Evolutionary conservation across 768 basidiomycete species (phyloP), one percentile per base, ranked within the genome.

Genomic region (Trametes coccinea): DNA sequence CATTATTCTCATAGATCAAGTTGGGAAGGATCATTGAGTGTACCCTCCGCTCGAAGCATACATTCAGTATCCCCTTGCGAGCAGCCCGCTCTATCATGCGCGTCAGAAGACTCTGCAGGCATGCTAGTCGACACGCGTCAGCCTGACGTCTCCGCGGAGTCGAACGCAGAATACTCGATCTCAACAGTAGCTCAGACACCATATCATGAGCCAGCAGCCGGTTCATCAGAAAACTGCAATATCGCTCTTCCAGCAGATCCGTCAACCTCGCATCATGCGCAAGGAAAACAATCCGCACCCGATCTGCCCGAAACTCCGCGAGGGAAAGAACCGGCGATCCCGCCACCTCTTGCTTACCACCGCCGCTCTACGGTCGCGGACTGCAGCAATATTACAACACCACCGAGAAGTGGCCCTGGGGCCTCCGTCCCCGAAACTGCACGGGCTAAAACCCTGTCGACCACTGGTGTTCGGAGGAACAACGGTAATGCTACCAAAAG

Each of bases 311-410:
- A 13, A 39, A 16, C 45, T 13, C 4, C 31, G 7, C 17, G 5
- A 22, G 5, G 10, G 10, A 33, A 5, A 9, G 34, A n/a, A 13
- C 31, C 27, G 17, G 5, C 0, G 34, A 13, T 9, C 17, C n/a
- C 54, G 10, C 14, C 47, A 6, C 47, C 17, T 5, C 34, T 37
- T 13, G 14, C 13, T 17, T 51, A 14, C 54, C 13, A 51, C 33
- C 60, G 40, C 54, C 60, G 53, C 33, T 34, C 47, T 33, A 50
- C 53, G 5, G 17, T 55, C 31, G 54, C 41, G 8, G 60, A 61
- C 41, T 55, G 48, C 41, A 61, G 60, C 27, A 43, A 56, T 34
- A 51, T 56, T 41, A 61, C 60, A 5, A 56, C 47, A 33, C 54
- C 54, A 7, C 54, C 60, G 17, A 56, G 33, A 33, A 37, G 53